These are phyloP conservation scores for Paradendryphiella salina DNA, from an alignment of 2,329 filamentous ascomycete species.

Conservation along the genomic window DNA sequence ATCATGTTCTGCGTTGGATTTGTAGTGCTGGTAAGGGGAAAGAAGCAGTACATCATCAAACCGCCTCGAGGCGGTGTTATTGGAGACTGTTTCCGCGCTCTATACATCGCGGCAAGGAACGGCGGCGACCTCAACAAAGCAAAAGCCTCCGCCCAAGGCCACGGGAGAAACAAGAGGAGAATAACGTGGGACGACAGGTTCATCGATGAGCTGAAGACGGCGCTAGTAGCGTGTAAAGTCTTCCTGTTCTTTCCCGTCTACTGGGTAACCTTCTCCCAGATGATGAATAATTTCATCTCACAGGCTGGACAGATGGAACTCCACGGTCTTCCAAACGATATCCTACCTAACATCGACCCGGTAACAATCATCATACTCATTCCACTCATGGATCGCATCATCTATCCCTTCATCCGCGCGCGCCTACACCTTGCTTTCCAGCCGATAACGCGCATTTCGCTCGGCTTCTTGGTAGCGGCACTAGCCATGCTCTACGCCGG, in stretches of 20 bases:
- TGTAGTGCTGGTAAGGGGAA: slow-evolving; percentile 50
- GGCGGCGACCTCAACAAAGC: slow-evolving; percentile 61
- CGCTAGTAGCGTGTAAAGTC: slow-evolving; percentile 68
- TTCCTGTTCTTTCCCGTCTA: slow-evolving; percentile 59
- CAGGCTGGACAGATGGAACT: slow-evolving; percentile 54
- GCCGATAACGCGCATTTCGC: slow-evolving; percentile 58
- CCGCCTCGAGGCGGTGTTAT: slow-evolving; percentile 47
- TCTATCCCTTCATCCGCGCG: slow-evolving; percentile 53
- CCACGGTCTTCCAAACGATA: slow-evolving; percentile 54
- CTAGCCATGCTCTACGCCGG: slow-evolving; percentile 60
- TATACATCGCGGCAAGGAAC: slow-evolving; percentile 60
- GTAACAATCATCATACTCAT: slow-evolving; percentile 54
- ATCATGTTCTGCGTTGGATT: slow-evolving; percentile 68
- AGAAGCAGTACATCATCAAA: slow-evolving; percentile 43
- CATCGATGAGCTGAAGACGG: slow-evolving; percentile 71
- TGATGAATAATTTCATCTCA: slow-evolving; percentile 55
- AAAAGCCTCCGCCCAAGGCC: slow-evolving; percentile 60
- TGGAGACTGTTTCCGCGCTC: slow-evolving; percentile 57
- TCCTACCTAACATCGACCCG: slow-evolving; percentile 55
- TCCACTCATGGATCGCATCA: slow-evolving; percentile 50
- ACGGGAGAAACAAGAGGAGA: slow-evolving; percentile 48
- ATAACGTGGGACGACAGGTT: slow-evolving; percentile 69
- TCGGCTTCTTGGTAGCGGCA: slow-evolving; percentile 58
- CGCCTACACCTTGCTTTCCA: slow-evolving; percentile 47
- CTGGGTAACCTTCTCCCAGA: slow-evolving; percentile 52